Evolutionary conservation across 139 green algal genomes (phyloP), one percentile per base, ranked within the genome.

Genomic region (Volvox africanus): DNA sequence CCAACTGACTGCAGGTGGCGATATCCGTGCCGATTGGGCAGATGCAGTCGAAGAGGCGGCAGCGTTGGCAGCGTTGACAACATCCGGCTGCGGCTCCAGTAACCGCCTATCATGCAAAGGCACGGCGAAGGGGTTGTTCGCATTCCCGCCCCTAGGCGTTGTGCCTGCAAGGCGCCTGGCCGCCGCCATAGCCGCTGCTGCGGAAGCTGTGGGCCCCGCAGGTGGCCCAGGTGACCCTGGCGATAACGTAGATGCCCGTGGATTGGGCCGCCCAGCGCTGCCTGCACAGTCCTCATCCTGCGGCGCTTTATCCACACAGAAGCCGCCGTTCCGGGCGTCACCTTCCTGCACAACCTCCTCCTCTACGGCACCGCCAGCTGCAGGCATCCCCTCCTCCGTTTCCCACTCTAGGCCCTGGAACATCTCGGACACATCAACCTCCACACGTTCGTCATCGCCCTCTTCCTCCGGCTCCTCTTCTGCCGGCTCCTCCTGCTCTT

Each of bases 81-180:
- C n/a, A 55, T 55, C 9, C 44, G 44, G 26, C 55, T 55, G 32
- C 6, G 78, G 20, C 78, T 37, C 36, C 78, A 32, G 78, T 50
- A 55, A n/a, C 6, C 26, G 32, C 32, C 28, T 44, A 1, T 68
- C 9, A 55, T 55, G 44, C 44, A 55, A 55, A 55, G 62, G 20
- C 65, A 22, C 30, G 55, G 83, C 83, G 67, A 89, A 89, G 1
- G 83, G 83, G 67, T 89, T 89, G 67, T 89, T 89, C 20, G 30
- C 62, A 30, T 78, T 89, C 26, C 68, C 68, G 30, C 62, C 82
- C 62, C 32, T 35, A 6, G 71, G 21, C 2, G 5, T 35, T 11
- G 79, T 50, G 37, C 36, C 80, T 16, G 6, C 50, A 17, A 61
- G 50, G 55, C 30, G 32, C 18, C 75, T 35, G 14, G 75, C 75